Evolutionary conservation across 371 early-diverging fungal genomes (phyloP).

Genomic region (Mortierella sp.): DNA sequence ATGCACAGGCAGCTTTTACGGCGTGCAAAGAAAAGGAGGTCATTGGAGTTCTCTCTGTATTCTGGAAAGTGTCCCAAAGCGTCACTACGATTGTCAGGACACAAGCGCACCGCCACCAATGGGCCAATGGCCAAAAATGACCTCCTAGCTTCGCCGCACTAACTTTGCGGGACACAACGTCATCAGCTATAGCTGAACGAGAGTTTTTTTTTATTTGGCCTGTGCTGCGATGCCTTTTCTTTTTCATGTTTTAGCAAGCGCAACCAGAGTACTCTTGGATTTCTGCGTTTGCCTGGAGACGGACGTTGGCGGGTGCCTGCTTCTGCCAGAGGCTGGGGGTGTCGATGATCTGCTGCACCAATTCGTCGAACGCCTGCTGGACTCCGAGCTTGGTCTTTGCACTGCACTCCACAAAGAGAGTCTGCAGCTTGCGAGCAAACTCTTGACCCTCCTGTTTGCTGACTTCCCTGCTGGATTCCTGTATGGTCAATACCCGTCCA

Average conservation of each 20-base stretch:
- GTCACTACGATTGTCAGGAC: constrained; percentile 1
- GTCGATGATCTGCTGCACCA: constrained; percentile 89
- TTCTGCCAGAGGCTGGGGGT: constrained; percentile 86
- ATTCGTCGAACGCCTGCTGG: constrained; percentile 89
- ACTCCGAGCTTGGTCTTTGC: constrained; percentile 95
- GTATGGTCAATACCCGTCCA: constrained; percentile 1
- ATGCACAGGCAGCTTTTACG: too few species aligned
- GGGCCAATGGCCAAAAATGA: neutral
- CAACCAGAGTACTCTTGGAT: constrained; percentile 44
- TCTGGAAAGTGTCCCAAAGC: neutral
- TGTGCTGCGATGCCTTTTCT: neutral
- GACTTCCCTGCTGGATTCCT: constrained; percentile 86
- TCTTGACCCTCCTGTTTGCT: constrained; percentile 90
- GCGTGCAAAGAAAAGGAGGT: too few species aligned
- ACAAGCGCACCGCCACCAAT: constrained; percentile 1
- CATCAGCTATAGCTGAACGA: neutral
- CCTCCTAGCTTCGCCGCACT: neutral
- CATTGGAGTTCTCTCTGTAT: neutral
- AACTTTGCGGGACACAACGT: neutral
- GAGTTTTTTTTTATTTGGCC: neutral
- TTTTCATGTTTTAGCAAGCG: constrained; percentile 43
- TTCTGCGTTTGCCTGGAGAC: constrained; percentile 39
- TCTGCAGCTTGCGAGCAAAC: constrained; percentile 86
- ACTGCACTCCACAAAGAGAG: constrained; percentile 95
- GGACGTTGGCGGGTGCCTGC: constrained; percentile 61